Base-by-base conservation (phyloP, 768 basidiomycete species). In the Austroboletus eburneus region DNA sequence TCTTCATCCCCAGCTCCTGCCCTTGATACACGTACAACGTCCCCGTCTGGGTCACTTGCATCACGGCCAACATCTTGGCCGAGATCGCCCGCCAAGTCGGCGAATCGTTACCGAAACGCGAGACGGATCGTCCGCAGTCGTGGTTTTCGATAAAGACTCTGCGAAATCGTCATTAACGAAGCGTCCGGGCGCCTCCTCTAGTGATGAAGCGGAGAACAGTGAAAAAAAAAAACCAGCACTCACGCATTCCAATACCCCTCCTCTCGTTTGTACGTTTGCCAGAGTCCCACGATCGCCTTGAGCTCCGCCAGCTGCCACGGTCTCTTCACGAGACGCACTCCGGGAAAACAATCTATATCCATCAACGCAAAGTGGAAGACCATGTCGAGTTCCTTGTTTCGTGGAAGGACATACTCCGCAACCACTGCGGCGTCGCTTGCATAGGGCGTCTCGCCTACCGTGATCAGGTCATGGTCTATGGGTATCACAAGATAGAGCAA, bases 1-100 rank as follows among this genome's bases (percentile, higher is more conserved):
- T 83, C 62, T 72, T 77, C 61, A 84, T 66, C 0, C 79, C 86
- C 0, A 89, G 72, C 57, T 89, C 88, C 61, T 88, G 73, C 5
- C 85, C 87, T 66, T 89, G 84, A 59, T 81, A 89, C 10, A 90
- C 69, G 59, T 81, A 89, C 50, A 81, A 64, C 17, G 86, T 86
- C 7, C 87, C 86, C 8, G 72, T 68, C 34, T 83, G 79, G 1
- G 80, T 76, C 29, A 77, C 68, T 51, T 87, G 75, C 27, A 86
- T 62, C 44, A 84, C 69, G 1, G 80, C 75, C 17, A 88, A 63
- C 64, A 88, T 66, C 63, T 87, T 87, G 4, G 79, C 81, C 6
- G 80, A 81, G 16, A 73, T 59, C 0, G 70, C 62, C 5, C 86
- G 76, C 74, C 80, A 81, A 49, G 74, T 65, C 0, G 72, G 70